Percentiles rank a stretch among this genome's conserved stretches.
phyloP scores from a whole-genome alignment of 441 rosid genomes.

The Melianthus villosus region DNA sequence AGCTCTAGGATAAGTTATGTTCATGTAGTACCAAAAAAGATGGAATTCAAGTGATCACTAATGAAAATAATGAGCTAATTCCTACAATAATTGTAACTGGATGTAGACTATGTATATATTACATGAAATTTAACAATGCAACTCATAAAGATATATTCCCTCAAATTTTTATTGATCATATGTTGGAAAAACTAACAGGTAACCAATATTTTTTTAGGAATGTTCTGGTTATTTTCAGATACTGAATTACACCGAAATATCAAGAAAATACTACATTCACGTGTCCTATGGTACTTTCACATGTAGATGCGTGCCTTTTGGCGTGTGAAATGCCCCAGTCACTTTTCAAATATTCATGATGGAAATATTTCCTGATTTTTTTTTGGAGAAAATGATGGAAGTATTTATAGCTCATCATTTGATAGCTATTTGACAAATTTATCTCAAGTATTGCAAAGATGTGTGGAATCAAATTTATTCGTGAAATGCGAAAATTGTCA shows the following conservation, averaged over 20 bases:
- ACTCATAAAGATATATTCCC: not conserved
- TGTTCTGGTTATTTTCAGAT: not conserved
- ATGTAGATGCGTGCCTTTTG: not conserved
- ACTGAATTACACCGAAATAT: not conserved
- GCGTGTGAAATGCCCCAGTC: not conserved
- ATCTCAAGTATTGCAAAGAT: not conserved
- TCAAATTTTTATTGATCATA: not conserved
- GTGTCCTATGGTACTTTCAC: not conserved
- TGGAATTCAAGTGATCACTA: not conserved
- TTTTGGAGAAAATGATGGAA: not conserved
- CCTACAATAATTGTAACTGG: not conserved
- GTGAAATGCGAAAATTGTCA: not conserved
- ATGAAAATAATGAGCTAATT: not conserved
- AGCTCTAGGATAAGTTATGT: too few species aligned
- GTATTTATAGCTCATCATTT: constrained; percentile 1
- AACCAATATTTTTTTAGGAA: not conserved
- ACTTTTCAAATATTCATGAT: not conserved
- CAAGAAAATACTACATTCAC: not conserved
- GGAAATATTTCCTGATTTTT: not conserved
- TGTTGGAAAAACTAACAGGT: not conserved
- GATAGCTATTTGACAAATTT: not conserved
- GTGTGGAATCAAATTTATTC: not conserved
- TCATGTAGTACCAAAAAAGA: too few species aligned
- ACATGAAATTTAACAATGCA: not conserved
- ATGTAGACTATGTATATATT: not conserved